These are phyloP conservation scores for Penicillium antarcticum DNA, from an alignment of 495 filamentous ascomycete species.

Conservation along the genomic window DNA sequence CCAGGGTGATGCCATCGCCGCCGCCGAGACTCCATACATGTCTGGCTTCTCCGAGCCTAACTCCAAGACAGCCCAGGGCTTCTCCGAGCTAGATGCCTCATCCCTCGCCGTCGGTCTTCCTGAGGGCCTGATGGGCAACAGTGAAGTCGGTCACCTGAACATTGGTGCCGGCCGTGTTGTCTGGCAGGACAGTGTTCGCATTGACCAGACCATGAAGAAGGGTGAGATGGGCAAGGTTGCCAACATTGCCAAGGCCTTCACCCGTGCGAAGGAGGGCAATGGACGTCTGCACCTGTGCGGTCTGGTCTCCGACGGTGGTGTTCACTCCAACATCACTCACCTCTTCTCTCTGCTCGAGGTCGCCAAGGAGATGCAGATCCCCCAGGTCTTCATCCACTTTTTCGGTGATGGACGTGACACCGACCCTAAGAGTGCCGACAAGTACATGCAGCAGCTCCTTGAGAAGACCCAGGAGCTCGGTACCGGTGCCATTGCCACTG, in stretches of 20 bases:
- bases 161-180: conserved; percentile 97
- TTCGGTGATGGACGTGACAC: conserved; percentile 98
- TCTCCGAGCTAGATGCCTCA: conserved; percentile 87
- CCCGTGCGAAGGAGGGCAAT: conserved; percentile 79
- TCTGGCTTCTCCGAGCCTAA: conserved; percentile 63
- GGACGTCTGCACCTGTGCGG: conserved; percentile 90
- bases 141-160: conserved; percentile 96
- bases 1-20: conserved; percentile 90
- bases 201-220: conserved; percentile 93
- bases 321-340: conserved; percentile 93
- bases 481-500: conserved; percentile 82
- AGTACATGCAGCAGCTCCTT: conserved; percentile 82
- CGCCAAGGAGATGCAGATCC: conserved; percentile 82
- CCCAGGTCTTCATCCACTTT: conserved; percentile 96
- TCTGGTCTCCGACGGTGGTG: conserved; percentile 90
- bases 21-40: conserved; percentile 89
- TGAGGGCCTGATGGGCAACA: conserved; percentile 98
- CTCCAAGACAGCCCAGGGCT: conserved; percentile 70
- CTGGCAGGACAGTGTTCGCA: conserved; percentile 98
- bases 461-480: conserved; percentile 78
- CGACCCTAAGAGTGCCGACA: conserved; percentile 85
- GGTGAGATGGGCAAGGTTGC: conserved; percentile 73
- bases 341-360: conserved; percentile 80
- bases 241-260: conserved; percentile 73
- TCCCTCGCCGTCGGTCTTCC: conserved; percentile 94